Evolutionary conservation across 768 basidiomycete genomes (phyloP).

Genomic region (Tephrocybe rancida): DNA sequence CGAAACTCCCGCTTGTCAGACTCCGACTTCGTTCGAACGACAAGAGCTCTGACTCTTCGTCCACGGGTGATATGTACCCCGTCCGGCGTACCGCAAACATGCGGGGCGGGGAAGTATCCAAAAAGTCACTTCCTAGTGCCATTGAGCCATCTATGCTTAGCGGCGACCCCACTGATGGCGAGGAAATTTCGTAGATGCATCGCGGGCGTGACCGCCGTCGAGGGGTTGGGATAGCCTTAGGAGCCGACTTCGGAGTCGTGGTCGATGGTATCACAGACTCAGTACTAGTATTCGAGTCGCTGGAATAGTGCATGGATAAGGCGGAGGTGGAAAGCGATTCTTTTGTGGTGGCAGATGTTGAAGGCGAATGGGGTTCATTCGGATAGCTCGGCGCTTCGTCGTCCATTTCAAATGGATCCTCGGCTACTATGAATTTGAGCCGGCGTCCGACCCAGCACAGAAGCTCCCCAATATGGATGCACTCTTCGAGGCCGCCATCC

Average conservation of each 20-base stretch:
- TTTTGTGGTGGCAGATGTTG: constrained; percentile 34
- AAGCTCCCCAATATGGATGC: constrained; percentile 64
- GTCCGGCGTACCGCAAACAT: constrained; percentile 42
- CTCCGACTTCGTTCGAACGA: constrained; percentile 44
- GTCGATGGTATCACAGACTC: constrained; percentile 21
- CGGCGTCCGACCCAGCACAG: constrained; percentile 69
- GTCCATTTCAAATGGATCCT: constrained; percentile 13
- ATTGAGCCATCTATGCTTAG: constrained; percentile 11
- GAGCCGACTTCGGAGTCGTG: constrained; percentile 13
- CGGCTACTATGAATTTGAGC: constrained; percentile 30
- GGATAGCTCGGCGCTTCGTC: background rate
- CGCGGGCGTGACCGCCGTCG: constrained; percentile 28
- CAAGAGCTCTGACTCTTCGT: constrained; percentile 52
- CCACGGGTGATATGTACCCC: constrained; percentile 58
- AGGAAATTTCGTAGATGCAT: constrained; percentile 61
- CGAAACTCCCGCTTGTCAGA: constrained; percentile 2
- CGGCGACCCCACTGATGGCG: constrained; percentile 33
- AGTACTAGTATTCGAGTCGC: constrained; percentile 32
- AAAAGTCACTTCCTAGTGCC: background rate
- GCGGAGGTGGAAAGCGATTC: constrained; percentile 20
- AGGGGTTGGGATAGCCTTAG: constrained; percentile 2
- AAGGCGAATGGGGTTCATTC: constrained; percentile 23
- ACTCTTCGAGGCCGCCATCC: constrained; percentile 64
- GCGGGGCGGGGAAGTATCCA: background rate
- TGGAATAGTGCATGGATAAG: constrained; percentile 20